These are phyloP conservation scores for Leptosphaerulina australis DNA, from an alignment of 2,329 filamentous ascomycete genomes.

Conservation along the genomic window DNA sequence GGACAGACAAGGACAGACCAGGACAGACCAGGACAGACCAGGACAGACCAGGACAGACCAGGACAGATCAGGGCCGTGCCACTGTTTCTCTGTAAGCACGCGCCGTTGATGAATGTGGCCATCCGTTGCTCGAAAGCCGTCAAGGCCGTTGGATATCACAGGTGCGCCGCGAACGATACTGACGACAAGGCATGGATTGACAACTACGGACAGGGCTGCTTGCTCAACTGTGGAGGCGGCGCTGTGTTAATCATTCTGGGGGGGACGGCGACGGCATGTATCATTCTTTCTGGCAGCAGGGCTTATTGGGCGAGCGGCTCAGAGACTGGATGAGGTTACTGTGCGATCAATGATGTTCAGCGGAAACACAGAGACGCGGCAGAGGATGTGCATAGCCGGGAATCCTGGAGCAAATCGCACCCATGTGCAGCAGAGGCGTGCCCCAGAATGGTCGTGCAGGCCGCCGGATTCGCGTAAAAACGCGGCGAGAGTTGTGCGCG, in stretches of 20 bases:
- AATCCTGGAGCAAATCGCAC: conserved; percentile 38
- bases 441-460: conserved; percentile 14
- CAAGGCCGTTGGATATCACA: conserved; percentile 20
- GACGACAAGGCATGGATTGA: conserved; percentile 2
- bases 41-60: too few species aligned
- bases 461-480: conserved; percentile 2
- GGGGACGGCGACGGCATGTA: conserved; percentile 24
- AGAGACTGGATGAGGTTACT: conserved; percentile 27
- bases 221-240: conserved; percentile 18
- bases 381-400: conserved; percentile 35
- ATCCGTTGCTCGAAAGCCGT: conserved; percentile 16
- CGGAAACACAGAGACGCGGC: conserved; percentile 25
- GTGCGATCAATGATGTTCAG: conserved; percentile 25
- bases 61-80: too few species aligned
- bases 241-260: conserved; percentile 26
- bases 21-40: too few species aligned
- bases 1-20: too few species aligned
- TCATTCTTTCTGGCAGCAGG: conserved; percentile 25
- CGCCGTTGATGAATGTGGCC: conserved; percentile 21
- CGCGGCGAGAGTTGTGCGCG: conserved; percentile 1
- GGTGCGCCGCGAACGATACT: conserved; percentile 8
- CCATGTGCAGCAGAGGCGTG: conserved; percentile 24
- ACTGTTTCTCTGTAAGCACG: too few species aligned
- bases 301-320: conserved; percentile 22
- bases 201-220: conserved; percentile 1